phyloP scores from a whole-genome alignment of 495 filamentous ascomycete species.

The Penicillium nucicola region DNA sequence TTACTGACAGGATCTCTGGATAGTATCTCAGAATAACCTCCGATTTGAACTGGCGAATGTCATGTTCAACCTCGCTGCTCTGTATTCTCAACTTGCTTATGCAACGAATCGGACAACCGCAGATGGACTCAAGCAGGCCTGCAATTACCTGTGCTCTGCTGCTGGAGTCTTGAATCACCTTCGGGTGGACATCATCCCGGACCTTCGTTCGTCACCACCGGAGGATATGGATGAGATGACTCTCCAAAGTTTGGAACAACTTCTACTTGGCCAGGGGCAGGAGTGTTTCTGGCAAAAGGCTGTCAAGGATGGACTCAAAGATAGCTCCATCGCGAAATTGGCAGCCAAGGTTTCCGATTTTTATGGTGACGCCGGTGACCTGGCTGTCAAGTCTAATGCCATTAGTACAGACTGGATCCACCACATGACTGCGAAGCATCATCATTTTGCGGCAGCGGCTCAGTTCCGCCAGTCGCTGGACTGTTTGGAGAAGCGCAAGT shows the following conservation, averaged over 20 bases:
- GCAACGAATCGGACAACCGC: constrained; percentile 73
- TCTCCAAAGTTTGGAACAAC: constrained; percentile 74
- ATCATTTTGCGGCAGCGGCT: constrained; percentile 94
- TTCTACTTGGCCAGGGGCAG: constrained; percentile 88
- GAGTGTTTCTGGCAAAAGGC: constrained; percentile 99
- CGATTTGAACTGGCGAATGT: constrained; percentile 94
- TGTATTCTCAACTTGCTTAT: constrained; percentile 90
- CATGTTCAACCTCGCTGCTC: constrained; percentile 85
- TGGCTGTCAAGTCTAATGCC: constrained; percentile 79
- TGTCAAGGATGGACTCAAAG: constrained; percentile 89
- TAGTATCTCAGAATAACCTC: constrained; percentile 82
- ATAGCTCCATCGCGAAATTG: constrained; percentile 84
- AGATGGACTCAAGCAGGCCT: constrained; percentile 84
- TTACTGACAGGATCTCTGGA: background rate
- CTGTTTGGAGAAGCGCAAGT: constrained; percentile 88
- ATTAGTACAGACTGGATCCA: constrained; percentile 97
- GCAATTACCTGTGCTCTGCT: constrained; percentile 86
- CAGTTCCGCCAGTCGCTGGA: constrained; percentile 94
- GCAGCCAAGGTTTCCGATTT: constrained; percentile 91
- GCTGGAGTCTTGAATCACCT: constrained; percentile 83
- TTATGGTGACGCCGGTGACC: constrained; percentile 80
- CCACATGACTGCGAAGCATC: constrained; percentile 94
- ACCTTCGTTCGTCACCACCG: constrained; percentile 78
- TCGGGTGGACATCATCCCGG: constrained; percentile 74
- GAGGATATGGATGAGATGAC: constrained; percentile 95